phyloP scores from a whole-genome alignment of 225 moss, liverwort and hornwort species.

The Polytrichum formosum region DNA sequence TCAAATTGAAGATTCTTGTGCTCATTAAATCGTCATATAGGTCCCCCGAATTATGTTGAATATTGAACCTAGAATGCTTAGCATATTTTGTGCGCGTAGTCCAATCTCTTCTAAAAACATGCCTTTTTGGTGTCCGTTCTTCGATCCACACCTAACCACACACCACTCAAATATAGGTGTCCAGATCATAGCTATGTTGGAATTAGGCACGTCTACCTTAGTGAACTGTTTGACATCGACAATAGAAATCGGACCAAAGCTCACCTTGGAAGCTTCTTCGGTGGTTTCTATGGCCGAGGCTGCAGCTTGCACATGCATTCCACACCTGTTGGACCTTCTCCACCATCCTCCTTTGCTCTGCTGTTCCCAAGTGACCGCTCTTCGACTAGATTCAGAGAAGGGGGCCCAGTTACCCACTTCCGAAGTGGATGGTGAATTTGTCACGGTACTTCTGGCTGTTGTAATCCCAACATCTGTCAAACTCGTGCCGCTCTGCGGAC shows the following conservation, averaged over 20 bases:
- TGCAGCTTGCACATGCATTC: constrained; percentile 45
- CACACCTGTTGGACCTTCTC: constrained; percentile 20
- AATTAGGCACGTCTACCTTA: too few species aligned
- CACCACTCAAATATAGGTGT: too few species aligned
- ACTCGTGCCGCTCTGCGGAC: constrained; percentile 11
- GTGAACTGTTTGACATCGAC: too few species aligned
- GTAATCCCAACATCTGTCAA: constrained; percentile 9
- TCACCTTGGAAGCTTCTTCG: constrained; percentile 69
- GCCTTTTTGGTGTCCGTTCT: too few species aligned
- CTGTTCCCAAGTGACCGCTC: constrained; percentile 18
- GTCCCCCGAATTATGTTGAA: too few species aligned
- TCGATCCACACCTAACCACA: too few species aligned
- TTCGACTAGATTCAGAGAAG: constrained; percentile 3
- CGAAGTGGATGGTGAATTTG: background rate
- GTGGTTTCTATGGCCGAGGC: constrained; percentile 58
- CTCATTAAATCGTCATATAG: too few species aligned
- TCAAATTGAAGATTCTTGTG: too few species aligned
- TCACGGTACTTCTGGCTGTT: constrained; percentile 11
- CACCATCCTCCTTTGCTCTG: constrained; percentile 15
- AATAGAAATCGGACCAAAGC: background rate
- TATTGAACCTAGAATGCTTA: too few species aligned
- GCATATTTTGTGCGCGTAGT: too few species aligned
- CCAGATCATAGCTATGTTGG: too few species aligned
- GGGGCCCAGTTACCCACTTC: background rate
- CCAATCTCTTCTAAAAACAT: too few species aligned